These are phyloP conservation scores for Lanzia echinophila DNA, from an alignment of 2,329 filamentous ascomycete species.

Conservation along the genomic window DNA sequence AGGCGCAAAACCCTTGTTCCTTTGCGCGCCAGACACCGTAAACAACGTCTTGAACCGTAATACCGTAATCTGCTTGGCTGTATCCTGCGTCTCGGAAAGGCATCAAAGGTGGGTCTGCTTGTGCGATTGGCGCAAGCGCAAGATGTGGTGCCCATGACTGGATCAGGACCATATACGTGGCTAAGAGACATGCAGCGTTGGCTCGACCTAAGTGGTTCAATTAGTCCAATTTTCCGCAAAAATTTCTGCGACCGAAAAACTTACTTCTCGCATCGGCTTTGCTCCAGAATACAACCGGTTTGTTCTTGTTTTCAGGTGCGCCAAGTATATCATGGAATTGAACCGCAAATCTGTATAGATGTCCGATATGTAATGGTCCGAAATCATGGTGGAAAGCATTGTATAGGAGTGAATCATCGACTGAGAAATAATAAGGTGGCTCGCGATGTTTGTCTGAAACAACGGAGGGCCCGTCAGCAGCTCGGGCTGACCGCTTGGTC, in stretches of 20 bases:
- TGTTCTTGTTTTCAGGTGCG: constrained; percentile 81
- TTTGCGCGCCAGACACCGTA: constrained; percentile 99
- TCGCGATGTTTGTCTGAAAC: constrained; percentile 43
- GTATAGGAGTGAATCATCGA: constrained; percentile 88
- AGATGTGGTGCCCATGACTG: constrained; percentile 97
- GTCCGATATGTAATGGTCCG: constrained; percentile 92
- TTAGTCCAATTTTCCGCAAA: constrained; percentile 16
- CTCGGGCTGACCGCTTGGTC: constrained; percentile 67
- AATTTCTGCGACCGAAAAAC: constrained; percentile 32
- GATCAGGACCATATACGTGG: constrained; percentile 98
- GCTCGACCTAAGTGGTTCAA: constrained; percentile 58
- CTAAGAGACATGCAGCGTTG: constrained; percentile 90
- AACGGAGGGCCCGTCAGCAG: constrained; percentile 49
- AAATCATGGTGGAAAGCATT: constrained; percentile 99
- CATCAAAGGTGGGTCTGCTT: constrained; percentile 96
- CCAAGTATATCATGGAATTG: constrained; percentile 93
- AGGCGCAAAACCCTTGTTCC: constrained; percentile 82
- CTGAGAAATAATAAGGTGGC: constrained; percentile 86
- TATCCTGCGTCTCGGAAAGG: constrained; percentile 97
- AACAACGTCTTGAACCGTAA: constrained; percentile 94
- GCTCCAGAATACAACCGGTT: constrained; percentile 94
- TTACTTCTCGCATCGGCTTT: constrained; percentile 82
- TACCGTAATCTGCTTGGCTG: constrained; percentile 92
- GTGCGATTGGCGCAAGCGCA: constrained; percentile 88
- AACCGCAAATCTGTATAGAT: constrained; percentile 93